These are phyloP conservation scores for Penicillium manginii DNA, from an alignment of 495 filamentous ascomycete species.

Conservation along the genomic window DNA sequence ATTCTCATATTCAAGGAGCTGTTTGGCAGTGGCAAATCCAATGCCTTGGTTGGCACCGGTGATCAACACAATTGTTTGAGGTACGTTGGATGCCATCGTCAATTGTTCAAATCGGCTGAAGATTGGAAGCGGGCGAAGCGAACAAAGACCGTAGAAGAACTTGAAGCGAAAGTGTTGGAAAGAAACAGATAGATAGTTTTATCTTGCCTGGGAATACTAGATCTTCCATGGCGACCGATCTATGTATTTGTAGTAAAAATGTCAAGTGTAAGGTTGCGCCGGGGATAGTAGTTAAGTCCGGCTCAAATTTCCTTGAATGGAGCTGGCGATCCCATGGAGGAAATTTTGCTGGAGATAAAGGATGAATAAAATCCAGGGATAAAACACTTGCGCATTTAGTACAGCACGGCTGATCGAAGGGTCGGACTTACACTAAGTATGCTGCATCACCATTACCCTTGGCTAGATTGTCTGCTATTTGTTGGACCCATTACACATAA, in stretches of 20 bases:
- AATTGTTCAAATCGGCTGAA: not conserved
- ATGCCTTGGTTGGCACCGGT: constrained; percentile 53
- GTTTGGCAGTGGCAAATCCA: constrained; percentile 41
- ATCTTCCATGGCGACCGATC: not conserved
- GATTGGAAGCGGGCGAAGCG: not conserved
- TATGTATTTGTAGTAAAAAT: not conserved
- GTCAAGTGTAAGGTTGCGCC: not conserved
- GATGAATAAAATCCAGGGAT: no score
- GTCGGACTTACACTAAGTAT: no score
- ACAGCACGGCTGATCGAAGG: no score
- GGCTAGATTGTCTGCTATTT: no score
- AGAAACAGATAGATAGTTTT: no score
- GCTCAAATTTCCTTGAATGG: not conserved
- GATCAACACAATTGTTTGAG: constrained; percentile 39
- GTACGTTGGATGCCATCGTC: not conserved
- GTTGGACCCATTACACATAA: no score
- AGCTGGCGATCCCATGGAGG: not conserved
- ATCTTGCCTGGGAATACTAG: no score
- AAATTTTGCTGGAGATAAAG: not conserved
- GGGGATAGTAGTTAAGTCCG: constrained; percentile 3
- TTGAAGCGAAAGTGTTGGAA: no score
- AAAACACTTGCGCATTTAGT: no score
- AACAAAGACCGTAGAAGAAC: not conserved
- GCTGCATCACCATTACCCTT: no score
- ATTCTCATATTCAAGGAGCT: constrained; percentile 29